These are phyloP conservation scores for Holtermannia corniformis DNA, from an alignment of 768 basidiomycete species.

Conservation along the genomic window DNA sequence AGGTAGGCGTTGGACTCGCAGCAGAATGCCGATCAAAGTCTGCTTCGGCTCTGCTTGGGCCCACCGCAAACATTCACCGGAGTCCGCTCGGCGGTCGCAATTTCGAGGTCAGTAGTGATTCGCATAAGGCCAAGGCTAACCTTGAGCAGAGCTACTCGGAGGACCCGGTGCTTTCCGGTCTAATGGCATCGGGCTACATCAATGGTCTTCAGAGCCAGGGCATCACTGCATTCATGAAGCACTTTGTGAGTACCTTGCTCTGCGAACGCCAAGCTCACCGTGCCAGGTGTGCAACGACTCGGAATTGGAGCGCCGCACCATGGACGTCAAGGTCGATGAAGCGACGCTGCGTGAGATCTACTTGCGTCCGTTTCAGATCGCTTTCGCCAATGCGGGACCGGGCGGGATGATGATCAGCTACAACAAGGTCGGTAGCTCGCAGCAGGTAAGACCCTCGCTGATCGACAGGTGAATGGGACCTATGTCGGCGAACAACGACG, in stretches of 20 bases:
- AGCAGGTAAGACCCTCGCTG: constrained; percentile 8
- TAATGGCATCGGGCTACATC: constrained; percentile 62
- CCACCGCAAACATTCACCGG: constrained; percentile 76
- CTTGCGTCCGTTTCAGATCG: constrained; percentile 56
- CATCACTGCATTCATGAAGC: constrained; percentile 68
- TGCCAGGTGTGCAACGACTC: neutral
- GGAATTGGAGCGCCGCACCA: neutral
- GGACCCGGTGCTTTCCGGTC: constrained; percentile 64
- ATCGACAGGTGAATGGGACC: constrained; percentile 53
- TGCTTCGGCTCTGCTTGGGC: constrained; percentile 52
- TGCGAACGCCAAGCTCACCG: too few species aligned
- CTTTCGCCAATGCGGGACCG: constrained; percentile 50
- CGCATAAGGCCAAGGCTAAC: too few species aligned
- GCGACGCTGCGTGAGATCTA: constrained; percentile 54
- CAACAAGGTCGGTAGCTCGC: neutral
- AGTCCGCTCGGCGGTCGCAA: constrained; percentile 44
- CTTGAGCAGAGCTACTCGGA: too few species aligned
- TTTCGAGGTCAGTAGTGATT: constrained; percentile 24
- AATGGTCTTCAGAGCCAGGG: constrained; percentile 68
- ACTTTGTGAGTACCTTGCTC: constrained; percentile 75
- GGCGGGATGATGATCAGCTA: constrained; percentile 64
- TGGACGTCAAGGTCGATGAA: constrained; percentile 39
- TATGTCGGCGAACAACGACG: constrained; percentile 59
- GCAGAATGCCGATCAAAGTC: constrained; percentile 7
- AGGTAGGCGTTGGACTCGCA: too few species aligned